Evolutionary conservation across 177 flowering plant species (phyloP).

Genomic region (Tripterygium wilfordii): DNA sequence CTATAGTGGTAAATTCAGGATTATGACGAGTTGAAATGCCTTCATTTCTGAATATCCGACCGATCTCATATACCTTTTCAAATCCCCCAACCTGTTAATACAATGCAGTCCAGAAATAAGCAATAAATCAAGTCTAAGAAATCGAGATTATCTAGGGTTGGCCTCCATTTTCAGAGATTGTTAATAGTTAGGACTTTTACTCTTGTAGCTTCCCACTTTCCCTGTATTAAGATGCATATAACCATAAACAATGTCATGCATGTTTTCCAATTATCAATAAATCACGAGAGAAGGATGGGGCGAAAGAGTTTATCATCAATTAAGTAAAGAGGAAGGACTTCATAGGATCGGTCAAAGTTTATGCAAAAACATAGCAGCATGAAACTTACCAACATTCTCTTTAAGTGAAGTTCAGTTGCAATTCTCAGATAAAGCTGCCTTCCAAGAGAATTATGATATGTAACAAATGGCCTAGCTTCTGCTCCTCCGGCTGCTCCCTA

Average conservation of each 20-base stretch:
- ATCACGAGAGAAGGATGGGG: too few species aligned
- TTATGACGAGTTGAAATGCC: constrained; percentile 97
- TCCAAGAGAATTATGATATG: constrained; percentile 91
- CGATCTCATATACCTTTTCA: constrained; percentile 94
- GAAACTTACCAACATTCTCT: constrained; percentile 86
- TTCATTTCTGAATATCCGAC: constrained; percentile 95
- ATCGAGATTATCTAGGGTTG: too few species aligned
- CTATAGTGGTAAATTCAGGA: constrained; percentile 97
- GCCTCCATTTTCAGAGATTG: too few species aligned
- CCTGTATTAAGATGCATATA: too few species aligned
- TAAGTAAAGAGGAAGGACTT: too few species aligned
- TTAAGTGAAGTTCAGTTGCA: constrained; percentile 94
- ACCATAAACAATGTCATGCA: too few species aligned
- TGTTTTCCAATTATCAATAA: too few species aligned
- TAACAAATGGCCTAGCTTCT: constrained; percentile 96
- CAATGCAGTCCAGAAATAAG: neutral
- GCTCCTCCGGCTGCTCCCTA: constrained; percentile 99
- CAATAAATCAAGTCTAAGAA: too few species aligned
- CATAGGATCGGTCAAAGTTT: neutral
- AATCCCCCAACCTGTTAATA: constrained; percentile 85
- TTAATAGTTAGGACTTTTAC: too few species aligned
- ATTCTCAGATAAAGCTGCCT: constrained; percentile 89
- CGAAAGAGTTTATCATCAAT: too few species aligned
- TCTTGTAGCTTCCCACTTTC: too few species aligned
- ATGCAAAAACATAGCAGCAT: neutral